A percentile compares a stretch with the other conserved stretches of the same genome.
phyloP scores from a whole-genome alignment of 768 basidiomycete species.

The Mrakia frigida region DNA sequence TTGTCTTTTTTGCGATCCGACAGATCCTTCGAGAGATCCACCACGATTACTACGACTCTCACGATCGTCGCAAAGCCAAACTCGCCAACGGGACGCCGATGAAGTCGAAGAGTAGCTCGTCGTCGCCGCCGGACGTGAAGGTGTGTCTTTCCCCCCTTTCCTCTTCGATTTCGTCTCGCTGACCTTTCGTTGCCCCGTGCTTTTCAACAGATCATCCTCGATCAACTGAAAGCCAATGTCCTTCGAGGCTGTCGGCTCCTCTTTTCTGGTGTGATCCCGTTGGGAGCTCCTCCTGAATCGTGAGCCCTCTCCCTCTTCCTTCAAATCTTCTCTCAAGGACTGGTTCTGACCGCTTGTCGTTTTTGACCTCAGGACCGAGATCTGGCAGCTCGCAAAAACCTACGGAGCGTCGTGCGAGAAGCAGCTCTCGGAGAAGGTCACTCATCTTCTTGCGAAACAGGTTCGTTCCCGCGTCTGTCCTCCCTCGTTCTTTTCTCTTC shows the following conservation, averaged over 20 bases:
- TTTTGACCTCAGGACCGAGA: conserved; percentile 52
- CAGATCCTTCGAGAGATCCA: conserved; percentile 83
- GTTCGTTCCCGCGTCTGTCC: conserved; percentile 45
- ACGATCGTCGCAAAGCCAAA: conserved; percentile 47
- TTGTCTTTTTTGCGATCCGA: background rate
- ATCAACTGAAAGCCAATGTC: conserved; percentile 65
- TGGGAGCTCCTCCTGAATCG: conserved; percentile 71
- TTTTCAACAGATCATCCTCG: conserved; percentile 67
- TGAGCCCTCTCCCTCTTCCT: conserved; percentile 40
- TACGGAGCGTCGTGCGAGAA: conserved; percentile 81
- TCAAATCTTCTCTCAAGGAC: too few relatives aligned
- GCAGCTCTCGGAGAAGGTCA: conserved; percentile 61
- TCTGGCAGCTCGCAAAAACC: conserved; percentile 77
- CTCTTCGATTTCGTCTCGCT: background rate
- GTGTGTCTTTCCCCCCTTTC: conserved; percentile 45
- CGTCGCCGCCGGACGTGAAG: conserved; percentile 57
- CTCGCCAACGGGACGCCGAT: conserved; percentile 9
- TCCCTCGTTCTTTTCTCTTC: conserved; percentile 2
- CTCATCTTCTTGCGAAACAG: conserved; percentile 89
- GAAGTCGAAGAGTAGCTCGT: conserved; percentile 29
- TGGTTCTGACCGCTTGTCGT: background rate
- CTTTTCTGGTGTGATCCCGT: conserved; percentile 91
- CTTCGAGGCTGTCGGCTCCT: conserved; percentile 75
- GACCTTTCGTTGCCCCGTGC: background rate
- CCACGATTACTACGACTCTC: conserved; percentile 63